Base-by-base conservation (phyloP, 805 yeast species). In the Wickerhamiella siamensis region DNA sequence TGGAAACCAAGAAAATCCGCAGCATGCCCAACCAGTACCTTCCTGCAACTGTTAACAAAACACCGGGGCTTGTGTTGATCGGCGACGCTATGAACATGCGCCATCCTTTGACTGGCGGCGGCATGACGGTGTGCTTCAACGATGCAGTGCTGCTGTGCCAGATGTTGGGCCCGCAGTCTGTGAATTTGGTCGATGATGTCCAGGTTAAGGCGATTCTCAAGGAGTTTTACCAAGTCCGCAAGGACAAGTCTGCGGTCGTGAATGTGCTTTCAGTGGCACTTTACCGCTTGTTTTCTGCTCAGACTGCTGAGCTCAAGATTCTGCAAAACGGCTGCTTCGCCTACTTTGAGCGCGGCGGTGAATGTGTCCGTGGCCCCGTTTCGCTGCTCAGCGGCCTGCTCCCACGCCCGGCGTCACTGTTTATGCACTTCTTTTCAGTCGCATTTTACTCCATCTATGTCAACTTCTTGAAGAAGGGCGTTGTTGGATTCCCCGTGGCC, bases 21-120 rank as follows among this genome's bases (percentile, higher is more conserved):
- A 72, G 83, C 36, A 88, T 88, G 96, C 97, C 98, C 39, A 87
- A 86, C 62, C 94, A 91, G 51, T 91, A 73, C 61, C 66, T 91
- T 39, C 73, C 93, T 19, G 96, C 96, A 1, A 68, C 73, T 43
- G 67, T 69, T 39, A 45, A 51, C 22, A 87, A 84, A 56, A 68
- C 74, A 34, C 77, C 76, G 9, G 98, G 98, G 10, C 64, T 84
- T 37, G 67, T 91, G 31, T 70, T 88, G 50, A 57, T 91, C 29
- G 98, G 98, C 38, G 98, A 91, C 59, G 83, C 98, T 2, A 69
- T 87, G 51, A 91, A 91, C 60, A 91, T 91, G 96, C 73, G 98
- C 59, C 98, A 91, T 59, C 98, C 98, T 21, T 71, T 91, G 47
- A 91, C 97, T 1, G 98, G 98, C 41, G 98, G 98, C 49, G 98